Evolutionary conservation across 306 rosid genomes (phyloP).

Genomic region (Fragaria iinumae): DNA sequence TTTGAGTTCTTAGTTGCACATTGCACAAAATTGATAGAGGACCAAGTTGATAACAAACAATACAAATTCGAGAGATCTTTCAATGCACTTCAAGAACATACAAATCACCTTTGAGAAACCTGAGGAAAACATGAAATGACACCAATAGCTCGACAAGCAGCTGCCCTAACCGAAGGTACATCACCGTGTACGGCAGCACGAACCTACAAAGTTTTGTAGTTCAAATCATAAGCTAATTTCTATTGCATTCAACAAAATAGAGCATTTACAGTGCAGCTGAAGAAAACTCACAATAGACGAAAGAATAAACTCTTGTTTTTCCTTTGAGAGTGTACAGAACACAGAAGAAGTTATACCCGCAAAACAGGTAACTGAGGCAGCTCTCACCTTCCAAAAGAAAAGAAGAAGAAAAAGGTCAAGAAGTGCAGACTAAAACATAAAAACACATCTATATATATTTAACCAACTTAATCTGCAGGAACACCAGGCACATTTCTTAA

Average conservation of each 20-base stretch:
- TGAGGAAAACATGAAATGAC: slow-evolving; percentile 85
- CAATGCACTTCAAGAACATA: background rate
- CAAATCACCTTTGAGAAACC: slow-evolving; percentile 78
- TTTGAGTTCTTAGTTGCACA: slow-evolving; percentile 13
- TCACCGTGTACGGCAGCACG: slow-evolving; percentile 56
- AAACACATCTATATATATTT: background rate
- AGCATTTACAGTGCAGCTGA: slow-evolving; percentile 14
- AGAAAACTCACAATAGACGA: slow-evolving; percentile 61
- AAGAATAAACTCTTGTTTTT: slow-evolving; percentile 63
- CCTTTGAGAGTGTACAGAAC: slow-evolving; percentile 57
- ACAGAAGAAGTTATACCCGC: slow-evolving; percentile 94
- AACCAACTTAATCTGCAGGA: background rate
- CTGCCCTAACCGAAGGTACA: slow-evolving; percentile 79
- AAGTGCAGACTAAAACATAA: background rate
- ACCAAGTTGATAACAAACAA: background rate
- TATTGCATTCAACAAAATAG: slow-evolving; percentile 19
- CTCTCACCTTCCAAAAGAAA: slow-evolving; percentile 71
- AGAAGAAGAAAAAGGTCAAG: background rate
- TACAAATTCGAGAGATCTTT: background rate
- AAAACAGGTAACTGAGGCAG: slow-evolving; percentile 85
- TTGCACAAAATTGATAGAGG: slow-evolving; percentile 22
- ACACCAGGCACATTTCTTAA: background rate
- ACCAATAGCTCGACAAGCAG: slow-evolving; percentile 98
- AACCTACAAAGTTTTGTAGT: slow-evolving; percentile 47
- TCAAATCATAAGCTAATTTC: slow-evolving; percentile 9